Conservation (phyloP, 2,329 filamentous ascomycete species). For the Graphilbum fragrans region DNA sequence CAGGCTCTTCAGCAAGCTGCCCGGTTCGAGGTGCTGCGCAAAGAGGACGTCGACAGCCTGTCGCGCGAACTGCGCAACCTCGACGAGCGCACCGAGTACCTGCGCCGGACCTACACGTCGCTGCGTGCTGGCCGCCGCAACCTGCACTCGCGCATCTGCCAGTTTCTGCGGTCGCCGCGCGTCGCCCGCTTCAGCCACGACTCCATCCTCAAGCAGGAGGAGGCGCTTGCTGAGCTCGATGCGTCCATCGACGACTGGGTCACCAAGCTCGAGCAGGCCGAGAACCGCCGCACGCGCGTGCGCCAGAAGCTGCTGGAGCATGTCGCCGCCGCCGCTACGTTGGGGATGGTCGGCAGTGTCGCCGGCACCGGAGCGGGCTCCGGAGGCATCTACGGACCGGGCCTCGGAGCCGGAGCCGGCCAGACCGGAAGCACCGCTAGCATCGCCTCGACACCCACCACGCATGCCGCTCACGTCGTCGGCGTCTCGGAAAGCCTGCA, state of each 20-base stretch:
- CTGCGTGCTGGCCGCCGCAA: conserved; percentile 65
- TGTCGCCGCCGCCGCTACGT: conserved; percentile 57
- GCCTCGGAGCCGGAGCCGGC: background rate
- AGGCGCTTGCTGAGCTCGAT: conserved; percentile 66
- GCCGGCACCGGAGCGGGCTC: background rate
- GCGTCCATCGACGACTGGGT: conserved; percentile 72
- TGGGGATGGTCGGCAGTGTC: conserved; percentile 16
- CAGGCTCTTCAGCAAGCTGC: conserved; percentile 51
- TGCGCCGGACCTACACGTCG: conserved; percentile 64
- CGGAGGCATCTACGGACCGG: background rate
- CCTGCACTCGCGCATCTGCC: conserved; percentile 64
- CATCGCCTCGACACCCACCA: background rate
- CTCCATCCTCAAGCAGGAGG: conserved; percentile 67
- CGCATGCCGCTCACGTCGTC: conserved; percentile 11
- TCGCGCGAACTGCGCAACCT: conserved; percentile 62
- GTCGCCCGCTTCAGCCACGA: conserved; percentile 62
- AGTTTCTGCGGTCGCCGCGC: conserved; percentile 60
- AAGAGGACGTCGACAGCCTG: conserved; percentile 50
- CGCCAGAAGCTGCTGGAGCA: conserved; percentile 74
- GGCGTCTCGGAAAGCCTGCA: conserved; percentile 28
- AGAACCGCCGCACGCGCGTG: conserved; percentile 63
- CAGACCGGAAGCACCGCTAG: background rate
- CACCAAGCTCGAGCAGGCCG: conserved; percentile 65
- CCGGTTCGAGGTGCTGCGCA: conserved; percentile 51
- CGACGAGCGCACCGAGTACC: conserved; percentile 69